Conservation (phyloP, 2,329 filamentous ascomycete genomes). For the Scedosporium aurantiacum region DNA sequence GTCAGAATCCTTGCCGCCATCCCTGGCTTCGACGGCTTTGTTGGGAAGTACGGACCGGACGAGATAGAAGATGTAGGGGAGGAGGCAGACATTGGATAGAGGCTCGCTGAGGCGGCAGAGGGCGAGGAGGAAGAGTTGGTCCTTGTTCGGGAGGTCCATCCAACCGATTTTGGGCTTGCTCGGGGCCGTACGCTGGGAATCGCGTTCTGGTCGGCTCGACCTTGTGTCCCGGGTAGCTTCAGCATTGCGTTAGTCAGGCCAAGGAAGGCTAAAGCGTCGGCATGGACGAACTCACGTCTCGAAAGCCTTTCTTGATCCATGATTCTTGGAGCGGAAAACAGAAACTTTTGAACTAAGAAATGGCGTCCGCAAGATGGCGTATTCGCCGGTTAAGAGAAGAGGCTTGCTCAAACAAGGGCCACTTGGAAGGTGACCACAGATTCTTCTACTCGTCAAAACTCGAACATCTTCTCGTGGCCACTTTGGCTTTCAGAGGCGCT, state of each 20-base stretch:
- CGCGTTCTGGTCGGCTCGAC: neutral
- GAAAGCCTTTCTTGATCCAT: neutral
- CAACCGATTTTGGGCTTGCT: constrained; percentile 1
- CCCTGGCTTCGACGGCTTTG: constrained; percentile 9
- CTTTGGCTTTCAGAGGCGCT: neutral
- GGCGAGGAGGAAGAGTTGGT: constrained; percentile 21
- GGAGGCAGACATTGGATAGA: constrained; percentile 53
- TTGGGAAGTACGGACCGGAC: constrained; percentile 48
- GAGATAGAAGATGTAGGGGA: constrained; percentile 65
- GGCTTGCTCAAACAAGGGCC: neutral
- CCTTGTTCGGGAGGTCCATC: constrained; percentile 24
- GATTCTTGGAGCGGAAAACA: neutral
- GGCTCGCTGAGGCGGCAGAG: constrained; percentile 44
- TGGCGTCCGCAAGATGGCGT: no score
- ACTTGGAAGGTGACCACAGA: neutral
- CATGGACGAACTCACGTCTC: neutral
- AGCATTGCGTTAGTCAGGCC: neutral
- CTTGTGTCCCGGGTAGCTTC: neutral
- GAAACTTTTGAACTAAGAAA: neutral
- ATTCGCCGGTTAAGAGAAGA: neutral
- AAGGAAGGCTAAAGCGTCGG: neutral
- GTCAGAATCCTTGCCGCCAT: constrained; percentile 14
- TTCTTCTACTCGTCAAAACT: neutral
- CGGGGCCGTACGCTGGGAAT: neutral
- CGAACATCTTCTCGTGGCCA: neutral